Conservation (phyloP, 179 eudicot genomes). For the Monotropa hypopitys region DNA sequence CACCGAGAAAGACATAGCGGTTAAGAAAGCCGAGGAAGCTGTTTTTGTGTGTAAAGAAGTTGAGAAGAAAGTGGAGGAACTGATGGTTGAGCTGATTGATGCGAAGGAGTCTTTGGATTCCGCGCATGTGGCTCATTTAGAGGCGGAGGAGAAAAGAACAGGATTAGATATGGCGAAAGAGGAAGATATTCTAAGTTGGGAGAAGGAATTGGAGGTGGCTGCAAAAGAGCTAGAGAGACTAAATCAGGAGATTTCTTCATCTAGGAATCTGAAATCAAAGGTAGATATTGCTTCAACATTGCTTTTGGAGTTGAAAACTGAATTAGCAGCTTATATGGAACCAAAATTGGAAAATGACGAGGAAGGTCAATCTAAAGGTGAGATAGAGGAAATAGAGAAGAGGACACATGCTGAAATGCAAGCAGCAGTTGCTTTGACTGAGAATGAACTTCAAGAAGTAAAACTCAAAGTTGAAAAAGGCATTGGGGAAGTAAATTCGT, state of each 20-base stretch:
- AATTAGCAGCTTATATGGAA: conserved; percentile 73
- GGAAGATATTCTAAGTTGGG: conserved; percentile 49
- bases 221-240: conserved; percentile 62
- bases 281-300: conserved; percentile 39
- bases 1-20: conserved; percentile 48
- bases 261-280: conserved; percentile 55
- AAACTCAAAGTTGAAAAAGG: conserved; percentile 55
- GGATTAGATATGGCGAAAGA: conserved; percentile 63
- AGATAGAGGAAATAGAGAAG: conserved; percentile 13
- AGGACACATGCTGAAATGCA: conserved; percentile 35
- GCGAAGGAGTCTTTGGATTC: conserved; percentile 60
- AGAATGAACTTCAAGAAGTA: conserved; percentile 63
- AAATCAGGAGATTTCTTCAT: conserved; percentile 33
- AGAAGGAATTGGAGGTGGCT: conserved; percentile 63
- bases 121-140: conserved; percentile 65
- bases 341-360: conserved; percentile 33
- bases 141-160: conserved; percentile 71
- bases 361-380: not conserved
- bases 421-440: conserved; percentile 33
- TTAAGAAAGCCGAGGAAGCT: conserved; percentile 64
- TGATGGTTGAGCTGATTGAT: conserved; percentile 62
- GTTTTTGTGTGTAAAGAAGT: conserved; percentile 50
- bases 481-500: conserved; percentile 42
- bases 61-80: conserved; percentile 69
- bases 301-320: conserved; percentile 52